Conservation (phyloP, 106 monocot species). For the Dioscorea zingiberensis region DNA sequence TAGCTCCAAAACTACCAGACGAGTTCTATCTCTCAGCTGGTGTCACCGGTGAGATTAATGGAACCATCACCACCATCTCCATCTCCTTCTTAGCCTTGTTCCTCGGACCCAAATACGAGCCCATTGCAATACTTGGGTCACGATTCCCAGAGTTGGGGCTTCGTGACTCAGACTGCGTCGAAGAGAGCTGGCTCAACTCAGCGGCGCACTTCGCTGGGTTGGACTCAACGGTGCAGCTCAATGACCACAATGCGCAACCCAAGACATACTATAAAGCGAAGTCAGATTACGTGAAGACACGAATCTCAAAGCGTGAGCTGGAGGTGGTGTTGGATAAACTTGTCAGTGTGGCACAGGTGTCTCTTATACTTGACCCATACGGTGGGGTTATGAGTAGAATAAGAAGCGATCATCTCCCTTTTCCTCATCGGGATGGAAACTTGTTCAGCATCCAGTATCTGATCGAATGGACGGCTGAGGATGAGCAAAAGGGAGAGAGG, state of each 20-base stretch:
- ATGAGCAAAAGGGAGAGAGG: not conserved
- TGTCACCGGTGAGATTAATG: slow-evolving; percentile 20
- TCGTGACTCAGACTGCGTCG: slow-evolving; percentile 7
- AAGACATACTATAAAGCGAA: slow-evolving; percentile 68
- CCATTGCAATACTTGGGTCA: slow-evolving; percentile 6
- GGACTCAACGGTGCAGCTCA: slow-evolving; percentile 9
- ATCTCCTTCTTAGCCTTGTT: slow-evolving; percentile 46
- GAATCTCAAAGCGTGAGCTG: slow-evolving; percentile 12
- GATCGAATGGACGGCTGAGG: slow-evolving; percentile 38
- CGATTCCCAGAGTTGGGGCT: slow-evolving; percentile 26
- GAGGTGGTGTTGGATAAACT: slow-evolving; percentile 8
- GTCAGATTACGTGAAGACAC: slow-evolving; percentile 50
- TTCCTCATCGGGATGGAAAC: slow-evolving; percentile 50
- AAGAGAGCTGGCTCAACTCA: slow-evolving; percentile 64
- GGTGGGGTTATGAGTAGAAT: slow-evolving; percentile 54
- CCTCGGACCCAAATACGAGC: slow-evolving; percentile 20
- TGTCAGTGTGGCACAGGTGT: slow-evolving; percentile 25
- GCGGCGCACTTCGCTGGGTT: slow-evolving; percentile 40
- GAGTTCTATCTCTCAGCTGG: slow-evolving; percentile 56
- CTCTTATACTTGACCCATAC: slow-evolving; percentile 62
- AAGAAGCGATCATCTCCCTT: slow-evolving; percentile 24
- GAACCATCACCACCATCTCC: slow-evolving; percentile 11
- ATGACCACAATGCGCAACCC: slow-evolving; percentile 19
- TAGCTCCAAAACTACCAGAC: slow-evolving; percentile 39
- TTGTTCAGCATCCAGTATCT: slow-evolving; percentile 44